phyloP scores from a whole-genome alignment of 192 early-diverging fungal species.

The Backusella tarrabulga region DNA sequence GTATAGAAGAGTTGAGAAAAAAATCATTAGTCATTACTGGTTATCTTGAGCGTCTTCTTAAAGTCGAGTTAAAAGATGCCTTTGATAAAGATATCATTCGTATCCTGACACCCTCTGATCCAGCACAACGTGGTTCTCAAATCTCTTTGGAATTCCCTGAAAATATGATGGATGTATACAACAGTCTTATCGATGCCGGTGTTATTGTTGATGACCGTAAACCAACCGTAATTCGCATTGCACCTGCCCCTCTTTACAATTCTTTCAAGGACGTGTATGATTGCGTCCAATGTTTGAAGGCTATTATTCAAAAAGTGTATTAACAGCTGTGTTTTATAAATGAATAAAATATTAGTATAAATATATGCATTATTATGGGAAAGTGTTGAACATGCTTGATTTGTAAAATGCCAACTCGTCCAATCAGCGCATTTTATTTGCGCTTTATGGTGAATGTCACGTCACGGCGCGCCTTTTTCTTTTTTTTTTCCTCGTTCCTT shows the following conservation, averaged over 20 bases:
- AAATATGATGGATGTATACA: constrained; percentile 64
- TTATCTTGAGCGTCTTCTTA: constrained; percentile 82
- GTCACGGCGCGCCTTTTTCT: neutral
- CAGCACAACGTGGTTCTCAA: constrained; percentile 80
- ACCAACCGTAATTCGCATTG: constrained; percentile 88
- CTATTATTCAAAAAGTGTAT: constrained; percentile 41
- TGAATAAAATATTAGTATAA: neutral
- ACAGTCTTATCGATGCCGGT: constrained; percentile 55
- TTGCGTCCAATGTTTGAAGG: constrained; percentile 62
- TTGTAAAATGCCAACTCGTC: neutral
- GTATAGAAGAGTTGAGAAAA: constrained; percentile 62
- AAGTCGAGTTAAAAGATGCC: constrained; percentile 28
- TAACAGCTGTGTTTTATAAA: neutral
- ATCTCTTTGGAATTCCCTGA: constrained; percentile 69
- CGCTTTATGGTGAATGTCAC: neutral
- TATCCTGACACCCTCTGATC: constrained; percentile 82
- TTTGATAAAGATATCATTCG: constrained; percentile 38
- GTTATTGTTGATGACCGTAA: constrained; percentile 88
- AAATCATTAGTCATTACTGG: constrained; percentile 82
- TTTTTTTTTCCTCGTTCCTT: neutral
- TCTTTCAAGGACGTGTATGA: constrained; percentile 76
- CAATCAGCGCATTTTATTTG: neutral
- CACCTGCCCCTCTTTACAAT: constrained; percentile 91
- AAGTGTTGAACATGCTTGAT: neutral
- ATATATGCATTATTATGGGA: too few species aligned